Evolutionary conservation across 176 grass and related monocot species (phyloP).

Genomic region (Musa troglodytarum): DNA sequence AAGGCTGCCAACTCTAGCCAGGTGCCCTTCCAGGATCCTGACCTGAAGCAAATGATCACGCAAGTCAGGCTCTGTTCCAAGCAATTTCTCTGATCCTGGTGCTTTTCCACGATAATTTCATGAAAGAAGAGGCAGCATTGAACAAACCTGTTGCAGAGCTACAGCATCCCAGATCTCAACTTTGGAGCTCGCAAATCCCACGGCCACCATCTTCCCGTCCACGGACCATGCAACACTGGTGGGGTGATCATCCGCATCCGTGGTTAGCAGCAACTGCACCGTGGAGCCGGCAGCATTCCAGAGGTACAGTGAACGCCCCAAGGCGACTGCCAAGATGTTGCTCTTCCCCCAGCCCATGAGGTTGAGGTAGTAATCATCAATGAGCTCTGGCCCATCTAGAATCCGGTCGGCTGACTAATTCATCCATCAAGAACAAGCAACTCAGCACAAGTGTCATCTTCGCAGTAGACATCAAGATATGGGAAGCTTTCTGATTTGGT

Average conservation of each 20-base stretch:
- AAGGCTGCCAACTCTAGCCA: constrained; percentile 30
- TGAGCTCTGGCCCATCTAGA: constrained; percentile 25
- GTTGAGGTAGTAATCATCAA: constrained; percentile 24
- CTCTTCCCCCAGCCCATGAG: constrained; percentile 33
- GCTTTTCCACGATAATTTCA: too few species aligned
- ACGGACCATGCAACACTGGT: constrained; percentile 34
- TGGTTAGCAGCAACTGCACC: constrained; percentile 12
- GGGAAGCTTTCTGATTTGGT: background rate
- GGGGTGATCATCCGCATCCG: constrained; percentile 22
- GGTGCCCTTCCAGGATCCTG: constrained; percentile 26
- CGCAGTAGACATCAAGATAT: background rate
- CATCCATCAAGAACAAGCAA: background rate
- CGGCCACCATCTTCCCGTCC: constrained; percentile 25
- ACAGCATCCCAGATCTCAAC: constrained; percentile 32
- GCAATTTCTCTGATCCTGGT: background rate
- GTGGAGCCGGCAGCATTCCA: constrained; percentile 11
- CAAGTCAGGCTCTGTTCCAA: background rate
- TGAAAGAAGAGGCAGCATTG: background rate
- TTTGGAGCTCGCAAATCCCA: constrained; percentile 30
- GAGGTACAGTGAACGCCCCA: constrained; percentile 27
- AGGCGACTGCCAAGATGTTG: constrained; percentile 29
- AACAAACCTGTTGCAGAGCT: constrained; percentile 15
- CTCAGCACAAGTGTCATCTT: background rate
- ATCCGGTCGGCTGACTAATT: constrained; percentile 19
- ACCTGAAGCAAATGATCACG: constrained; percentile 26